A percentile compares a stretch with the other conserved stretches of the same genome.
These are phyloP conservation scores for Podaxis sp. DNA, from an alignment of 768 basidiomycete genomes.

Conservation along the genomic window DNA sequence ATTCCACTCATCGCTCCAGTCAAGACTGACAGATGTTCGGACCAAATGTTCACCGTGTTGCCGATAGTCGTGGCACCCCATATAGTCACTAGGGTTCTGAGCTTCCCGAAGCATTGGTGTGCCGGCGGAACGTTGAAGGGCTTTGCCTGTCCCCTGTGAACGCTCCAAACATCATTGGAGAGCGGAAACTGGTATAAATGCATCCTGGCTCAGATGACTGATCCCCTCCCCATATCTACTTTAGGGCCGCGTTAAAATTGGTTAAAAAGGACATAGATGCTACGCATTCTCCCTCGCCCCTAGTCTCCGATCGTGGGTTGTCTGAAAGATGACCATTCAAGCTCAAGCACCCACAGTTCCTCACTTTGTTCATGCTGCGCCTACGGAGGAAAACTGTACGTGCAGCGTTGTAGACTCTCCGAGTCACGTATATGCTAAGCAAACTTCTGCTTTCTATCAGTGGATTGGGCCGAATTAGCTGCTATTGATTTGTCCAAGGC, in stretches of 20 bases:
- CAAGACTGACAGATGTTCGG: too few relatives aligned
- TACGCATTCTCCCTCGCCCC: not conserved
- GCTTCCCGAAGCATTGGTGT: not conserved
- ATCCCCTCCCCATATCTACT: not conserved
- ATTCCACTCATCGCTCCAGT: not conserved
- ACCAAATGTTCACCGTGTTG: too few relatives aligned
- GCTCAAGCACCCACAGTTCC: conserved; percentile 5
- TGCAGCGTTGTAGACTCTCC: not conserved
- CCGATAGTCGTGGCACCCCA: not conserved
- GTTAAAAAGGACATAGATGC: not conserved
- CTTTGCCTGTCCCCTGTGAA: not conserved
- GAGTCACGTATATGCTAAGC: not conserved
- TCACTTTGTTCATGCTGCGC: conserved; percentile 10
- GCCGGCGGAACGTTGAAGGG: conserved; percentile 2
- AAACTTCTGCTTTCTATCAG: conserved; percentile 10
- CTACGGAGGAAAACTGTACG: conserved; percentile 14
- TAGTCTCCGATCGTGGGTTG: not conserved
- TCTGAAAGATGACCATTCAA: conserved; percentile 2
- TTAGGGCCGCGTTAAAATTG: not conserved
- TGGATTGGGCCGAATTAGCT: conserved; percentile 43
- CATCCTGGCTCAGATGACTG: conserved; percentile 4
- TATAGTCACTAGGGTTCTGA: not conserved
- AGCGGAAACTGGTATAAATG: not conserved
- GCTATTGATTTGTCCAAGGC: conserved; percentile 47
- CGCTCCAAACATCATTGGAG: conserved; percentile 1